Evolutionary conservation across 1,284 basidiomycete genomes (phyloP).

Genomic region (Mrakiaceae sp.): DNA sequence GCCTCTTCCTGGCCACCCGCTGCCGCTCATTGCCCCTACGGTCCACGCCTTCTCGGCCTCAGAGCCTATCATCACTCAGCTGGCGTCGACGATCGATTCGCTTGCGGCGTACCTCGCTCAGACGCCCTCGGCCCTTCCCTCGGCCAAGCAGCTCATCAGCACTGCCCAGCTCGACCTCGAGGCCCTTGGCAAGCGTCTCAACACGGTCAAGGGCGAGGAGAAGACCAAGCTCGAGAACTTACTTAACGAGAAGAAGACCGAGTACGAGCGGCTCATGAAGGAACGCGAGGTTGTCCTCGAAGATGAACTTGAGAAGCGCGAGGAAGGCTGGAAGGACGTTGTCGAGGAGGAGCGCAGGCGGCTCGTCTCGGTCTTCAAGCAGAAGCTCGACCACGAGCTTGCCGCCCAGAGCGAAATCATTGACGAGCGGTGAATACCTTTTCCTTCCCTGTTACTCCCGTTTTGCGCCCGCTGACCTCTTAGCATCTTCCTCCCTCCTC

Average conservation of each 20-base stretch:
- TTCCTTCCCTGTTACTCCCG: background rate
- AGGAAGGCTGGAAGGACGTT: conserved; percentile 72
- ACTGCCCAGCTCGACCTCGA: conserved; percentile 73
- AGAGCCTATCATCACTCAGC: conserved; percentile 76
- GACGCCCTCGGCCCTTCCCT: conserved; percentile 55
- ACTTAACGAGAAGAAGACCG: conserved; percentile 67
- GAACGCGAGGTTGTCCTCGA: conserved; percentile 72
- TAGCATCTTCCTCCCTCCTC: background rate
- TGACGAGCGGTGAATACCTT: conserved; percentile 62
- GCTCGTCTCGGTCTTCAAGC: conserved; percentile 68
- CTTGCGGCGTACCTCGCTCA: conserved; percentile 63
- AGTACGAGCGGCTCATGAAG: conserved; percentile 73
- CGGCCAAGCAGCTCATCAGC: conserved; percentile 46
- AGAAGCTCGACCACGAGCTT: conserved; percentile 77
- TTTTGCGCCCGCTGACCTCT: background rate
- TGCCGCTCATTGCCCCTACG: conserved; percentile 72
- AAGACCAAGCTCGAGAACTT: conserved; percentile 60
- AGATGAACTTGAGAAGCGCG: conserved; percentile 72
- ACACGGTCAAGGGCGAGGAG: conserved; percentile 72
- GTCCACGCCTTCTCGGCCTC: conserved; percentile 67
- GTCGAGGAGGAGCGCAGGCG: conserved; percentile 68
- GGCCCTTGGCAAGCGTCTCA: conserved; percentile 63
- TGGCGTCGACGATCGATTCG: conserved; percentile 87
- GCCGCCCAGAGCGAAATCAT: conserved; percentile 83
- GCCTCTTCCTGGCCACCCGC: conserved; percentile 36